phyloP scores from a whole-genome alignment of 441 rosid genomes.

The Syzygium syzygioides region DNA sequence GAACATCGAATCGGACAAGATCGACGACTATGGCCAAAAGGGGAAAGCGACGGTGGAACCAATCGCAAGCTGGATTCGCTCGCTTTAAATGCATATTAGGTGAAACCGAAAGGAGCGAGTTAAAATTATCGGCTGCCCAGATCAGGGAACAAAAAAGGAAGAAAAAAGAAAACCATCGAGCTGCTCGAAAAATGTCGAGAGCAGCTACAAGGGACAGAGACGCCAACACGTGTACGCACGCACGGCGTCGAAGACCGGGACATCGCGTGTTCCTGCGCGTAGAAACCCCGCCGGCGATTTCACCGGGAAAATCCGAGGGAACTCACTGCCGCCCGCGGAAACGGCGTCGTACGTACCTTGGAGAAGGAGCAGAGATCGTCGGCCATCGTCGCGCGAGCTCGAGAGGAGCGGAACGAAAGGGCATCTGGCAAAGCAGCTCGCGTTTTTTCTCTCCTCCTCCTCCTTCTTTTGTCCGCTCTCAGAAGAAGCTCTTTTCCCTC shows the following conservation, averaged over 20 bases:
- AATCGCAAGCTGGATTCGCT: not conserved
- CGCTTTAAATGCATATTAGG: not conserved
- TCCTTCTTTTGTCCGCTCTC: not conserved
- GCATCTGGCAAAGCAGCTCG: conserved; percentile 33
- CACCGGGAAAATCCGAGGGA: not conserved
- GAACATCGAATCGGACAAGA: not conserved
- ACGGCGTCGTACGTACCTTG: conserved; percentile 30
- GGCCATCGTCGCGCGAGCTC: conserved; percentile 31
- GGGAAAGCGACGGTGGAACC: not conserved
- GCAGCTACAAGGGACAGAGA: not conserved
- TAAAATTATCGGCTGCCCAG: not conserved
- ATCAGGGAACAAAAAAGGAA: not conserved
- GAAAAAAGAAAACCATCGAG: not conserved
- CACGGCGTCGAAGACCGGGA: not conserved
- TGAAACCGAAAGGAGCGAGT: not conserved
- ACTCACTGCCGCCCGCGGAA: not conserved
- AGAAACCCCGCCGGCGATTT: not conserved
- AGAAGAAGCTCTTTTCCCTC: not conserved
- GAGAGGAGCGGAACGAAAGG: conserved; percentile 9
- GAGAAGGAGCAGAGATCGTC: conserved; percentile 48
- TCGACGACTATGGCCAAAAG: not conserved
- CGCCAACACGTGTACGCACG: no score
- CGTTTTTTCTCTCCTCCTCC: not conserved
- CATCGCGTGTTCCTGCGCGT: not conserved
- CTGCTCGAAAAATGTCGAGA: not conserved